Evolutionary conservation across 257 asterid species (phyloP), one percentile per base, ranked within the genome.

Genomic region (Datura wrightii): DNA sequence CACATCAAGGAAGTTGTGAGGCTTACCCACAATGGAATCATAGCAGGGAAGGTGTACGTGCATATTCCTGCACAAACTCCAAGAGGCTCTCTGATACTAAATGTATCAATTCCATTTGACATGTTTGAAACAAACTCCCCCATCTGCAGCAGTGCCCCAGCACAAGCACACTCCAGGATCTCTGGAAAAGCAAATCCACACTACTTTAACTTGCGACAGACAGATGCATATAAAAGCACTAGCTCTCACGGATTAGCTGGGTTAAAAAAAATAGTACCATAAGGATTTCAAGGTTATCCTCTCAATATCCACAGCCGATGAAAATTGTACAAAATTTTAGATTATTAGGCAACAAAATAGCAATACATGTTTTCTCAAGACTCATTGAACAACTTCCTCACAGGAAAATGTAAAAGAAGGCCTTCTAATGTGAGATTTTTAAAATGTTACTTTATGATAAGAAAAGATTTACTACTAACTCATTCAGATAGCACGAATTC

Each of bases 51-150:
- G 87, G 94, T 96, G 85, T 93, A 96, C 65, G 99, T 97, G 90
- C 98, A 96, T 83, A 96, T 96, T 78, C 99, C 98, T 82, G 99
- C 97, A 90, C 99, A 96, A 88, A 96, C 98, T 85, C 99, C 99
- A 79, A 96, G 92, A 50, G 98, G 98, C 88, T 96, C 99, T 88
- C 98, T 92, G 74, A 93, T 70, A 90, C 98, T 94, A 88, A 90
- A 94, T 80, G 98, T 96, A 87, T 96, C 97, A 3, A 94, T 92
- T 83, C 98, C 99, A 83, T 86, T 90, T 44, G 98, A 92, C 54
- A 94, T 97, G 36, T 94, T 96, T 82, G 95, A 83, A 44, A 92
- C 95, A 69, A 91, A 96, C 88, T 96, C 99, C 70, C 99, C 99
- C 97, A 93, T 96, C 86, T 94, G 99, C 70, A 96, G 90, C 70